phyloP scores from a whole-genome alignment of 352 stramenopile species.

The Peronospora destructor region DNA sequence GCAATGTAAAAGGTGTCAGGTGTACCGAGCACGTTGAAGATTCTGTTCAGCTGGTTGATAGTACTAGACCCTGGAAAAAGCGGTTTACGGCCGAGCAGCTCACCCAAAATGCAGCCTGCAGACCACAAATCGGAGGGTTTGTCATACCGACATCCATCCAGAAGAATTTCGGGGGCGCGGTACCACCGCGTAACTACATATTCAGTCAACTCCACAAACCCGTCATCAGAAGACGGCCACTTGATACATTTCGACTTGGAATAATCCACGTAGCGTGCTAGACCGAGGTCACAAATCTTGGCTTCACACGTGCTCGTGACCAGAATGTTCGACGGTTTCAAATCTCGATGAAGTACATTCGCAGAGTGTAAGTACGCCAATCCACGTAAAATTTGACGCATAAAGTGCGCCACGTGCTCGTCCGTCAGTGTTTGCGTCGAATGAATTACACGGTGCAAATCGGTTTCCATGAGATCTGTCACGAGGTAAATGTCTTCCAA shows the following conservation, averaged over 20 bases:
- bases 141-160: slow-evolving; percentile 79
- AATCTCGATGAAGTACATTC: slow-evolving; percentile 93
- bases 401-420: slow-evolving; percentile 91
- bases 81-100: slow-evolving; percentile 90
- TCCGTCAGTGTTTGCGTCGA: slow-evolving; percentile 87
- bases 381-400: slow-evolving; percentile 94
- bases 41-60: slow-evolving; percentile 95
- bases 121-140: slow-evolving; percentile 79
- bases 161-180: slow-evolving; percentile 87
- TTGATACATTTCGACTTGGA: slow-evolving; percentile 43
- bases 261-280: slow-evolving; percentile 79
- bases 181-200: slow-evolving; percentile 81
- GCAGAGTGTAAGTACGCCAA: slow-evolving; percentile 96
- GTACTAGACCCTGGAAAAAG: slow-evolving; percentile 95
- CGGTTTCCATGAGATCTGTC: slow-evolving; percentile 93
- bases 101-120: slow-evolving; percentile 93
- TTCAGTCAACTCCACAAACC: slow-evolving; percentile 66
- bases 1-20: slow-evolving; percentile 63
- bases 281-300: slow-evolving; percentile 93
- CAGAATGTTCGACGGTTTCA: slow-evolving; percentile 95
- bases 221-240: slow-evolving; percentile 19
- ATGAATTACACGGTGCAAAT: slow-evolving; percentile 89
- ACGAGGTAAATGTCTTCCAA: slow-evolving; percentile 96
- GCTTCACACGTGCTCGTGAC: slow-evolving; percentile 94
- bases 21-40: slow-evolving; percentile 90